Evolutionary conservation across 2,329 filamentous ascomycete genomes (phyloP).

Genomic region (Trichoderma cornu-damae): DNA sequence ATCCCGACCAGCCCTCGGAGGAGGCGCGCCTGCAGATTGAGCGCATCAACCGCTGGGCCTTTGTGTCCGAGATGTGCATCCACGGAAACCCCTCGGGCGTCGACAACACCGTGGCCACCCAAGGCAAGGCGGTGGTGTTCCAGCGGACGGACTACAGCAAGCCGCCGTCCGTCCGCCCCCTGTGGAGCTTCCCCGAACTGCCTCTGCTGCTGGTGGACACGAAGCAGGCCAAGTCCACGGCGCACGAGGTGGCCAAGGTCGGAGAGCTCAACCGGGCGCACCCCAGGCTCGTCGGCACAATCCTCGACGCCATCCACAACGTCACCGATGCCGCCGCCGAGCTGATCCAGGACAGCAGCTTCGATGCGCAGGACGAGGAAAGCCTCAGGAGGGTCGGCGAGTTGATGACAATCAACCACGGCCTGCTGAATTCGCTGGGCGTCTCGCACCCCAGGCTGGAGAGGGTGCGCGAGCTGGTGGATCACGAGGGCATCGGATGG

Average conservation of each 20-base stretch:
- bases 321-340: constrained; percentile 54
- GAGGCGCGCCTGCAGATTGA: constrained; percentile 90
- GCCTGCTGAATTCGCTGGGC: constrained; percentile 80
- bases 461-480: constrained; percentile 82
- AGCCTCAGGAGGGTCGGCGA: constrained; percentile 73
- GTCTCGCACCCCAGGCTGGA: constrained; percentile 94
- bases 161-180: constrained; percentile 67
- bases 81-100: constrained; percentile 95
- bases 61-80: constrained; percentile 94
- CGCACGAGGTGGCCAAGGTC: constrained; percentile 82
- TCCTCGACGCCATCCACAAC: constrained; percentile 80
- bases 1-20: constrained; percentile 80
- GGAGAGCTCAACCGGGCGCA: constrained; percentile 64
- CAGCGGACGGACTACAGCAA: constrained; percentile 71
- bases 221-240: constrained; percentile 78
- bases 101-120: constrained; percentile 91
- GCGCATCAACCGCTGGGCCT: constrained; percentile 95
- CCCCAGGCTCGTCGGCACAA: constrained; percentile 70
- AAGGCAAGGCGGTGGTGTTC: constrained; percentile 92
- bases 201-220: constrained; percentile 89
- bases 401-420: constrained; percentile 90
- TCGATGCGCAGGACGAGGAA: constrained; percentile 59
- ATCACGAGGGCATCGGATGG: constrained; percentile 87
- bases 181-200: constrained; percentile 87
- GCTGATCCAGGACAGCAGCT: constrained; percentile 56